Base-by-base conservation (phyloP, 2,329 filamentous ascomycete species). In the Botrytis galanthina region DNA sequence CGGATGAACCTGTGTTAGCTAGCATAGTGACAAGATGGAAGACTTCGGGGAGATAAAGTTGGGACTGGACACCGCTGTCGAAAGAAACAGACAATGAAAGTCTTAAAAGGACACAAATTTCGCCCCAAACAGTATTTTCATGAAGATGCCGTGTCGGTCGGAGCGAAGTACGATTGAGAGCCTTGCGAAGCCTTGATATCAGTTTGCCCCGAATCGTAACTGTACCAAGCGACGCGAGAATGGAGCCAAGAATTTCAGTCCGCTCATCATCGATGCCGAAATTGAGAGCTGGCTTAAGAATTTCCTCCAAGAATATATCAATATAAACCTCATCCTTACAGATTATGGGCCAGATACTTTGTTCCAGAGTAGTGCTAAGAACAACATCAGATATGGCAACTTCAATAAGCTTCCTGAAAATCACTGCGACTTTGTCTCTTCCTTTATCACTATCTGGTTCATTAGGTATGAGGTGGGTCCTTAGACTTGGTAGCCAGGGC, bases 21-120 rank as follows among this genome's bases (percentile, higher is more conserved):
- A 92, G 84, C 89, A 92, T 91, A 0, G 90, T 92, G 74, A 92
- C 89, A 67, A 92, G 85, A 80, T 92, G 90, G 79, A 92, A 92
- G 63, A 92, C 85, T 79, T 92, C 90, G 0, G 90, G 90, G 9
- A 92, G 82, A 77, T 89, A 92, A 62, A 92, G 84, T 80, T 92
- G 90, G 6, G 90, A 87, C 80, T 92, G 90, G 22, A 90, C 86
- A 35, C 89, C 88, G 75, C 87, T 90, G 80, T 92, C 88, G 76
- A 92, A 92, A 1, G 90, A 92, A 69, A 91, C 83, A 2, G 89
- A 87, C 22, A 92, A 83, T 75, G 89, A 91, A 75, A 92, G 90
- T 63, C 90, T 88, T 67, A 92, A 83, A 46, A 92, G 83, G 63
- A 92, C 85, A 78, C 90, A 91, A 42, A 92, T 89, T 80, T 92